Conservation (phyloP, 2,329 filamentous ascomycete genomes). For the Periconia macrospinosa region DNA sequence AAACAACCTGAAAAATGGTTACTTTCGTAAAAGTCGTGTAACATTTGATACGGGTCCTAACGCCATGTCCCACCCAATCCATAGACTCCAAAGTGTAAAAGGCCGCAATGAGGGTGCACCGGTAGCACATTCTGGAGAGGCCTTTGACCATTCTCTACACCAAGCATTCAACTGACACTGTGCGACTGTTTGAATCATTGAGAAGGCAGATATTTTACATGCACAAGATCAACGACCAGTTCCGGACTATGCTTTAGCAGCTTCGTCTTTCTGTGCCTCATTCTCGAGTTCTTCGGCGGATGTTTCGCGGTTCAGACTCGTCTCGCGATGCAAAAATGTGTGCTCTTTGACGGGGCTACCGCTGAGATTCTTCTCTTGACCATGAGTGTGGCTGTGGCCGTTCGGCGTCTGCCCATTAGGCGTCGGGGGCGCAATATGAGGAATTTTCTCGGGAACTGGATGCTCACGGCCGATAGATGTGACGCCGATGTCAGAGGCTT, state of each 20-base stretch:
- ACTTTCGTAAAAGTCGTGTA: background rate
- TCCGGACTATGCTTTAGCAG: conserved; percentile 21
- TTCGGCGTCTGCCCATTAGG: conserved; percentile 45
- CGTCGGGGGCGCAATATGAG: conserved; percentile 74
- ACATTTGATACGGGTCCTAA: background rate
- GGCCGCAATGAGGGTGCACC: background rate
- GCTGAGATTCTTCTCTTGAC: conserved; percentile 58
- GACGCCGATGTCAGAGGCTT: conserved; percentile 90
- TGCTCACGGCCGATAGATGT: conserved; percentile 94
- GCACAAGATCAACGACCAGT: background rate
- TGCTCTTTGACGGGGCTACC: conserved; percentile 89
- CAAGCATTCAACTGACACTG: too few relatives aligned
- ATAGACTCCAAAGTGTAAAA: background rate
- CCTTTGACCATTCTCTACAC: too few relatives aligned
- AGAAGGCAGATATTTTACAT: too few relatives aligned
- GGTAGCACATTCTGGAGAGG: background rate
- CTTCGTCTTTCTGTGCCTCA: conserved; percentile 21
- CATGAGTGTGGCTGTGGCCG: conserved; percentile 54
- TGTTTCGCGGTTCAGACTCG: conserved; percentile 74
- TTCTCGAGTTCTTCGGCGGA: conserved; percentile 64
- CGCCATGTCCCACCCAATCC: background rate
- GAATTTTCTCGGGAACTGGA: conserved; percentile 92
- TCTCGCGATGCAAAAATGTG: conserved; percentile 83
- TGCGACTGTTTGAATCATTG: too few relatives aligned
- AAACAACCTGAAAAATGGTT: background rate